Percentiles rank a stretch among this genome's conserved stretches.
Evolutionary conservation across 140 eudicot genomes (phyloP).

Genomic region (Oenanthe javanica): DNA sequence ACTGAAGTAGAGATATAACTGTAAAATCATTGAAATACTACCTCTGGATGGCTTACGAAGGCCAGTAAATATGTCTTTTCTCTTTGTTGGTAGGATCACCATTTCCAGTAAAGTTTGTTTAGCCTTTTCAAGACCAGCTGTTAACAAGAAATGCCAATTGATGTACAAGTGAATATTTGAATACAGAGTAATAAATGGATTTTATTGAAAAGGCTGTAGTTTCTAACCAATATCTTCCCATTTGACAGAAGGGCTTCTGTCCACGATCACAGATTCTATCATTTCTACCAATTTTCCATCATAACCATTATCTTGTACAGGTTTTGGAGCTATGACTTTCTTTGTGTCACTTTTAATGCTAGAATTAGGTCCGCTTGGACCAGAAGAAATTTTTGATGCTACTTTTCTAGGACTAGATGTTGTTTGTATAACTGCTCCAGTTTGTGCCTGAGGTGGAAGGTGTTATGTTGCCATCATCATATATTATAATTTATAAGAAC

Average conservation of each 20-base stretch:
- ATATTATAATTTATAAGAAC: neutral
- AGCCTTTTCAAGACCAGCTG: constrained; percentile 99
- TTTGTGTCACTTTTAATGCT: constrained; percentile 30
- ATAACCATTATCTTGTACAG: constrained; percentile 45
- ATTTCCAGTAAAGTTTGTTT: constrained; percentile 91
- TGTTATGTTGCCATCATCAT: neutral
- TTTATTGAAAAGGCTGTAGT: constrained; percentile 12
- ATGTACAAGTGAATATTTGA: constrained; percentile 2
- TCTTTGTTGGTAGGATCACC: constrained; percentile 90
- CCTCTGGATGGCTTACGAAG: constrained; percentile 96
- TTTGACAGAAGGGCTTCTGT: constrained; percentile 89
- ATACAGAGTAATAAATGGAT: neutral
- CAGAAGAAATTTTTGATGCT: constrained; percentile 32
- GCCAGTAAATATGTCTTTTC: constrained; percentile 94
- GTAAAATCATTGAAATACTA: constrained; percentile 18
- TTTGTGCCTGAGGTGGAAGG: constrained; percentile 38
- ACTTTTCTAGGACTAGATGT: constrained; percentile 25
- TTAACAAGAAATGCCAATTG: constrained; percentile 12
- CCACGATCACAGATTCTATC: constrained; percentile 90
- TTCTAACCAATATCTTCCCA: constrained; percentile 98
- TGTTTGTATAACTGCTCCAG: constrained; percentile 25
- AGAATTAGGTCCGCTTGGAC: constrained; percentile 30
- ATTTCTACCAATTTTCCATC: constrained; percentile 80
- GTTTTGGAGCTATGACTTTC: constrained; percentile 34
- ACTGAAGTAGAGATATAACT: neutral